phyloP scores from a whole-genome alignment of 805 yeast species.

The Starmerella powellii region DNA sequence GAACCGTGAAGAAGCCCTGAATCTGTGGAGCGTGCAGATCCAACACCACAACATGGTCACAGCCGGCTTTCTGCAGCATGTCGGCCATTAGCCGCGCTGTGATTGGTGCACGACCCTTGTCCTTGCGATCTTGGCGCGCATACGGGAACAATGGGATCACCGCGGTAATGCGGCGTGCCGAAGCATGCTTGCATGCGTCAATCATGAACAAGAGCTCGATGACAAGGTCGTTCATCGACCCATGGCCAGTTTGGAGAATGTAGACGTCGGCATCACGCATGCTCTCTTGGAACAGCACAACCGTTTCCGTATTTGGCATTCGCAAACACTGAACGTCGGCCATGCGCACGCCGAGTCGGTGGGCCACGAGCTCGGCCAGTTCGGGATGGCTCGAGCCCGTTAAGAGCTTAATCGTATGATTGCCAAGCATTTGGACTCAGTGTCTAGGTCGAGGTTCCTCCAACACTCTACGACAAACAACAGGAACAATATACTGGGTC shows the following conservation, averaged over 20 bases:
- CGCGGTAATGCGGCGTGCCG: slow-evolving; percentile 87
- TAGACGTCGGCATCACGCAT: slow-evolving; percentile 85
- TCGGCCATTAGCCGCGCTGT: slow-evolving; percentile 92
- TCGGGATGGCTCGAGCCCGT: slow-evolving; percentile 79
- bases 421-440: no score
- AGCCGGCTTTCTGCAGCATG: slow-evolving; percentile 83
- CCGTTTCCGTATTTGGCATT: slow-evolving; percentile 78
- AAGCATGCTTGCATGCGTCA: slow-evolving; percentile 91
- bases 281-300: slow-evolving; percentile 76
- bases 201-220: slow-evolving; percentile 83
- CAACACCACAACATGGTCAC: slow-evolving; percentile 91
- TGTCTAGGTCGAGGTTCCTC: no score
- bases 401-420: slow-evolving; percentile 37
- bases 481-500: no score
- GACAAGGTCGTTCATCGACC: slow-evolving; percentile 70
- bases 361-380: slow-evolving; percentile 60
- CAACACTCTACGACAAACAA: no score
- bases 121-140: slow-evolving; percentile 95
- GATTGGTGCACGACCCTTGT: slow-evolving; percentile 89
- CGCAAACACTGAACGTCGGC: slow-evolving; percentile 72
- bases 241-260: slow-evolving; percentile 75
- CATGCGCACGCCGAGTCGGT: slow-evolving; percentile 50
- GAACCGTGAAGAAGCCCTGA: slow-evolving; percentile 90
- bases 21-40: slow-evolving; percentile 96
- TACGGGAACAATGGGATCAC: slow-evolving; percentile 93